Base-by-base conservation (phyloP, 306 rosid genomes). In the Castanea mollissima region DNA sequence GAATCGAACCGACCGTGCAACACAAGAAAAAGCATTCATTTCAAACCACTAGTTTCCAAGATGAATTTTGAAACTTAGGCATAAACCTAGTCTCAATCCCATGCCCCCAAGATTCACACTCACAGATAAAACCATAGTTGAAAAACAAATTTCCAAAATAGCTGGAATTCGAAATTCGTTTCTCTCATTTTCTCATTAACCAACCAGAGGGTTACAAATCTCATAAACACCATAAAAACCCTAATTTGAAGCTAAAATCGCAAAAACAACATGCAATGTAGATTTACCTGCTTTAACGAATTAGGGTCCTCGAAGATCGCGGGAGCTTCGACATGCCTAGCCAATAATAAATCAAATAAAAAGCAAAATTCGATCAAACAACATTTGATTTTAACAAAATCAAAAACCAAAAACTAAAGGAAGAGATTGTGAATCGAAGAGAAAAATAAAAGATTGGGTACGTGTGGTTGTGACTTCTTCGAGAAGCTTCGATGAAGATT, bases 271-370 rank as follows among this genome's bases (percentile, higher is more conserved):
- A 13, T 7, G 20, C 32, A 55, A 54, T 29, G 13, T 34, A 19
- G 2, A 55, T 35, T 71, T 29, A 90, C 98, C 99, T 89, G 92
- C 55, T 89, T 92, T 87, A 80, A 86, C 55, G 97, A 87, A 77
- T 74, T 87, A 7, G 97, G 94, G 86, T 89, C 99, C 88, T 91
- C 93, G 64, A 93, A 95, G 73, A 90, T 86, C 67, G 94, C 94
- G 1, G 90, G 94, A 80, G 86, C 90, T 76, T 90, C 99, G 77
- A 95, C 91, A 73, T 92, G 97, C 85, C 99, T 93, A 55, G 29
- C 0, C 71, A 51, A 71, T 49, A 70, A 34, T 14, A 58, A 72
- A 56, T 57, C 4, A 19, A 73, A 15, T 74, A 63, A 81, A 60
- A 63, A 76, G 41, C 5, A 60, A 70, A 59, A 82, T 55, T 29